These are phyloP conservation scores for Leishmania tropica DNA, from an alignment of 208 protist genomes.

Conservation along the genomic window DNA sequence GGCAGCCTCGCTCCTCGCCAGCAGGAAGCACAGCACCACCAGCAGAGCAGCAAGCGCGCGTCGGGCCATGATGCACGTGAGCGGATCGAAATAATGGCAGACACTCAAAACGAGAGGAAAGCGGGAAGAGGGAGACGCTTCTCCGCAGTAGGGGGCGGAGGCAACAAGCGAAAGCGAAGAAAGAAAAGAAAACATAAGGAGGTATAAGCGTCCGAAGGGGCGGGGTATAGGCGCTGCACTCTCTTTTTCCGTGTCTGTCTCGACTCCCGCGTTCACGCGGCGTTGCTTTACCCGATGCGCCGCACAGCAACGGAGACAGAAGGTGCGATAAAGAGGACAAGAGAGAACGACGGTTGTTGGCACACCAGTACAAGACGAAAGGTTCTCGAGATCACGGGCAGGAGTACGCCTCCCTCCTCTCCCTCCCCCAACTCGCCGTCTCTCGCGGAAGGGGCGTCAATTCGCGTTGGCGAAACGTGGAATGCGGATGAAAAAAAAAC, in stretches of 20 bases:
- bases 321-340: conserved; percentile 1
- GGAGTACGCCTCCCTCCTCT: not conserved
- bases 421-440: not conserved
- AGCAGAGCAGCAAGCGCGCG: conserved; percentile 15
- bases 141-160: not conserved
- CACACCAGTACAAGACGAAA: not conserved
- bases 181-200: not conserved
- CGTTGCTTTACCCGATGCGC: not conserved
- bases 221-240: not conserved
- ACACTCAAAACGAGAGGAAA: not conserved
- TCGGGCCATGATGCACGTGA: not conserved
- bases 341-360: not conserved
- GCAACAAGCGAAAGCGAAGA: not conserved
- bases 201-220: not conserved
- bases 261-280: not conserved
- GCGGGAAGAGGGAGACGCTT: not conserved
- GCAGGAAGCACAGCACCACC: conserved; percentile 4
- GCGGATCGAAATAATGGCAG: not conserved
- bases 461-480: not conserved
- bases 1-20: conserved; percentile 16
- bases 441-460: not conserved
- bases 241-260: not conserved
- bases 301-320: not conserved
- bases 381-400: not conserved
- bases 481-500: not conserved